These are phyloP conservation scores for Paramecium octaurelia DNA, from an alignment of 73 alveolate species.

Conservation along the genomic window DNA sequence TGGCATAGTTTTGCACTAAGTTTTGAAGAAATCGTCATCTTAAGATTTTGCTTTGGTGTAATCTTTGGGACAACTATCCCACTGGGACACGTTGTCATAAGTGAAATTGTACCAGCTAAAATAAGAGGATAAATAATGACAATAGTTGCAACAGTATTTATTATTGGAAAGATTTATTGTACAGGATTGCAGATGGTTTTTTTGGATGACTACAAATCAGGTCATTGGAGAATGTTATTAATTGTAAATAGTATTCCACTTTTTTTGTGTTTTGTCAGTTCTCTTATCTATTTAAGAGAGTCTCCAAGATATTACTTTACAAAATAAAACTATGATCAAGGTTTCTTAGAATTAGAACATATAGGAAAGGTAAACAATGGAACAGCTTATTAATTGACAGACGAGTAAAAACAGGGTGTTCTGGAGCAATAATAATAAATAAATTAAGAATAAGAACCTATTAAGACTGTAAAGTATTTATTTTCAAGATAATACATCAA, in stretches of 20 bases:
- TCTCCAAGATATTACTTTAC: conserved; percentile 1
- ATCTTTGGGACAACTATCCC: conserved; percentile 31
- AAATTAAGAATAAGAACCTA: not conserved
- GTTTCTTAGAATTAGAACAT: not conserved
- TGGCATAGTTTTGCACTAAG: conserved; percentile 15
- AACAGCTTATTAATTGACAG: not conserved
- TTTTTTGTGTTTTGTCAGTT: not conserved
- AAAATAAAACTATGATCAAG: not conserved
- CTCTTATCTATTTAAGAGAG: not conserved
- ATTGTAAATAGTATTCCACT: not conserved
- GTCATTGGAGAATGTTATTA: not conserved
- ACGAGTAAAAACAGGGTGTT: not conserved
- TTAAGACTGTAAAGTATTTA: not conserved
- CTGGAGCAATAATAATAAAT: not conserved
- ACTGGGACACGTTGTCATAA: not conserved
- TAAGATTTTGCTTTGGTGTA: not conserved
- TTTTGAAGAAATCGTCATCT: not conserved
- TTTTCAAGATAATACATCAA: not conserved
- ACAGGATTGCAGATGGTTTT: conserved; percentile 1
- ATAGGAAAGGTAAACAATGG: not conserved
- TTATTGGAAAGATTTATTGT: conserved; percentile 1
- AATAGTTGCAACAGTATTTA: not conserved
- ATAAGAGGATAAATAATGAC: conserved; percentile 29
- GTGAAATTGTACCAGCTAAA: conserved; percentile 24
- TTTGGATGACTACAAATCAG: not conserved